Evolutionary conservation across 352 stramenopile species (phyloP), one percentile per base, ranked within the genome.

Genomic region (Elongisporangium senticosum): DNA sequence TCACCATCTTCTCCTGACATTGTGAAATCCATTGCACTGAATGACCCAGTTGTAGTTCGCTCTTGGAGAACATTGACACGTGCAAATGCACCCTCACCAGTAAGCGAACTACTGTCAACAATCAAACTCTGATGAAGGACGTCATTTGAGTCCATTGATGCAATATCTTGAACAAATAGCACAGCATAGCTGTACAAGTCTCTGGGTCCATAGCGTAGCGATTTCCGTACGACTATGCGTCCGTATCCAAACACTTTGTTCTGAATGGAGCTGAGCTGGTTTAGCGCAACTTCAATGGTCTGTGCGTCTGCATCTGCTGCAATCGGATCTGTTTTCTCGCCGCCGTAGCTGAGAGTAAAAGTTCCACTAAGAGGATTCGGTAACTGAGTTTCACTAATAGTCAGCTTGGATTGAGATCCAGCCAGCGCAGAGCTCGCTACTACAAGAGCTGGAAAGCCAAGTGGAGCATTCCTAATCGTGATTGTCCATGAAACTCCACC

Each of bases 391-490:
- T 22, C 15, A 1, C 24, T 49, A 19, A 70, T n/a, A 7, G 14
- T 22, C 22, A 75, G 62, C 8, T 19, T 23, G 26, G 33, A 53
- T 37, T 56, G 56, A 4, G 6, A 33, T 5, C 59, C 53, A 19
- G 33, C n/a, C 7, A 69, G 24, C 8, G 59, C 37, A 6, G 51
- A 49, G 5, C 23, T 64, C 0, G 52, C 50, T 0, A 69, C 43
- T 2, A 59, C n/a, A 3, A 78, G 65, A 20, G 33, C 11, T 7
- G 70, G 72, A 15, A 77, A 72, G 24, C 65, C 62, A 2, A 59
- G 47, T 14, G 64, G 64, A 0, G 65, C 66, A n/a, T 66, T 52
- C 3, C 43, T 15, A 26, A 82, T 67, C 15, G 69, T 78, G 23
- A 79, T 53, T 4, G 19, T 58, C 70, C 72, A 79, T 37, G 43